Percentiles rank a stretch among this genome's conserved stretches.
phyloP scores from a whole-genome alignment of 352 stramenopile species.

The Pythium scleroteichum region DNA sequence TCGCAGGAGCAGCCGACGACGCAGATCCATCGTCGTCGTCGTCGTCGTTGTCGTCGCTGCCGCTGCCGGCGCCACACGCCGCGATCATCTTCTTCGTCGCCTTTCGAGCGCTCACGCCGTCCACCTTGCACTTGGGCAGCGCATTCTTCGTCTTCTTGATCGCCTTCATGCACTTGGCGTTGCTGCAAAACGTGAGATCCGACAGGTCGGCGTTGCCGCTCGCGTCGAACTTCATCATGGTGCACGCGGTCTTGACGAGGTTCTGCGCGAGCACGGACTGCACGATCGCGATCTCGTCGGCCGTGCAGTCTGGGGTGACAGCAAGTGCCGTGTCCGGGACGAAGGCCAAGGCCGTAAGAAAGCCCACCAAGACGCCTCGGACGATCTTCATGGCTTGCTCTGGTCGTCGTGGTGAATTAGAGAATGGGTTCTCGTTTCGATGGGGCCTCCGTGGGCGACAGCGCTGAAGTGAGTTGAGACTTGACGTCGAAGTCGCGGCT shows the following conservation, averaged over 20 bases:
- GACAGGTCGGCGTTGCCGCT: background rate
- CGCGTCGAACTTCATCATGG: constrained; percentile 7
- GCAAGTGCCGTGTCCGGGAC: too few species aligned
- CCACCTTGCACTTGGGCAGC: constrained; percentile 1
- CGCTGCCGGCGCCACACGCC: background rate
- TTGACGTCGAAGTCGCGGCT: too few species aligned
- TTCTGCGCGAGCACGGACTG: constrained; percentile 11
- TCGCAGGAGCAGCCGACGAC: too few species aligned
- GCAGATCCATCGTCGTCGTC: too few species aligned
- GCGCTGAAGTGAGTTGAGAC: too few species aligned
- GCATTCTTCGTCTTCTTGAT: constrained; percentile 3
- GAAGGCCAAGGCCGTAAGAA: too few species aligned
- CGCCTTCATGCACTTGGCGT: constrained; percentile 4
- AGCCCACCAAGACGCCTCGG: too few species aligned
- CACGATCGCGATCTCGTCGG: constrained; percentile 4
- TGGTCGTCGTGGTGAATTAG: too few species aligned
- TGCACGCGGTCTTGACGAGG: constrained; percentile 1
- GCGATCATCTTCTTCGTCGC: background rate
- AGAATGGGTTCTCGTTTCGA: too few species aligned
- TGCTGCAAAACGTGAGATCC: background rate
- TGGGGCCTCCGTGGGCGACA: too few species aligned
- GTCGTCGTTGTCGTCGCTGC: too few species aligned
- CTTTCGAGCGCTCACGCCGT: background rate
- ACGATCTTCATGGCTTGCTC: too few species aligned
- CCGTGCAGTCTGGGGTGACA: background rate